A percentile compares a stretch with the other conserved stretches of the same genome.
These are phyloP conservation scores for Apodospora peruviana DNA, from an alignment of 495 filamentous ascomycete genomes.

Conservation along the genomic window DNA sequence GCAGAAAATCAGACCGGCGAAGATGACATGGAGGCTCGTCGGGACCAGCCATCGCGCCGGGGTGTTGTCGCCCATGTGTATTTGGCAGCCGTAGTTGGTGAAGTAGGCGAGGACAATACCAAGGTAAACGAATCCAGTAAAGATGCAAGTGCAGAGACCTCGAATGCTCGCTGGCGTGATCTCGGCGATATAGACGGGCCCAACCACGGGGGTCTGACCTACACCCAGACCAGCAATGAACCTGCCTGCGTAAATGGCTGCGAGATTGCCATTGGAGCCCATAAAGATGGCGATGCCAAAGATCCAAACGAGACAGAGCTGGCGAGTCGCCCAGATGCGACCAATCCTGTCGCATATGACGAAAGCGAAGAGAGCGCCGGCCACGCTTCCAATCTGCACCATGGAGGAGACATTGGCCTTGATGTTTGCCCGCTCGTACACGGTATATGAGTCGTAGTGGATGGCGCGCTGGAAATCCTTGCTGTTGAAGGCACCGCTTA, in stretches of 20 bases:
- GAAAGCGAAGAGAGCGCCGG: slow-evolving; percentile 61
- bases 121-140: slow-evolving; percentile 58
- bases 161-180: slow-evolving; percentile 57
- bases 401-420: slow-evolving; percentile 66
- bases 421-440: slow-evolving; percentile 53
- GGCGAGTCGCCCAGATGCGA: slow-evolving; percentile 63
- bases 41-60: slow-evolving; percentile 60
- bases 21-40: slow-evolving; percentile 66
- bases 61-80: slow-evolving; percentile 51
- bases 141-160: slow-evolving; percentile 64
- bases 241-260: slow-evolving; percentile 59
- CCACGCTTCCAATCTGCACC: slow-evolving; percentile 66
- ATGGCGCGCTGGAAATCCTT: slow-evolving; percentile 57
- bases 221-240: slow-evolving; percentile 66
- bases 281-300: slow-evolving; percentile 65
- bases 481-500: slow-evolving; percentile 60
- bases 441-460: slow-evolving; percentile 47
- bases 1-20: slow-evolving; percentile 60
- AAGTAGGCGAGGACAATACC: slow-evolving; percentile 59
- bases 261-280: slow-evolving; percentile 53
- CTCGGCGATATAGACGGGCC: slow-evolving; percentile 54
- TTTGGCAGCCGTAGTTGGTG: slow-evolving; percentile 51
- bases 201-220: slow-evolving; percentile 63
- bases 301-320: slow-evolving; percentile 62
- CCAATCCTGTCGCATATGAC: slow-evolving; percentile 62